Evolutionary conservation across 2,329 filamentous ascomycete species (phyloP), one percentile per base, ranked within the genome.

Genomic region (Aspergillus amoenus): DNA sequence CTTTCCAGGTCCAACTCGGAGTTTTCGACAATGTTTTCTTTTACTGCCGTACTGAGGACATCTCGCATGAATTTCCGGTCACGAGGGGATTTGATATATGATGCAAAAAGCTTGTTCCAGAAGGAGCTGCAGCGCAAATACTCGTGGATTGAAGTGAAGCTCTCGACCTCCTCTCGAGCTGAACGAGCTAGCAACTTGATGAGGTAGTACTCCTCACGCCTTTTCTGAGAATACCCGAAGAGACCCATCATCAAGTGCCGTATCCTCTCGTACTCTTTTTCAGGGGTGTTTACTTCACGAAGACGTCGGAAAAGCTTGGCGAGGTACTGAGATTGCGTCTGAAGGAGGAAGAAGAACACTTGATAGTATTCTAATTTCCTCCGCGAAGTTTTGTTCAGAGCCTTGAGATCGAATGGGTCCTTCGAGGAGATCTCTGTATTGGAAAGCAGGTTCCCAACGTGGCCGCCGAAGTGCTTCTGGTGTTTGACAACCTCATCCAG

Each of bases 301-400:
- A 97, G 78, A 43, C 88, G 85, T 71, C 87, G 88, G 81, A 97
- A 97, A 1, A 97, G 82, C 12, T 93, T 85, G 27, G 93, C 91
- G 42, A 99, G 84, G 69, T 99, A 99, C 62, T 96, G 91, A 3
- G 94, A 91, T 67, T 99, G 95, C 0, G 94, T 99, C 72, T 99
- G 94, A 4, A 99, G 84, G 60, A 93, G 88, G 80, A 99, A 97
- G 79, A 99, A 99, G 13, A 99, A 84, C 70, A 97, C 92, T 73
- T 99, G 95, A 72, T 99, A 99, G 22, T 91, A 91, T 66, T 97
- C 93, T 1, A 99, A 84, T 81, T 97, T 99, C 76, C 90, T 91
- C 62, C 94, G 84, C 1, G 94, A 97, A 67, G 90, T 91, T 78
- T 97, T 97, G 81, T 99, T 99, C 66, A 99, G 82, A 0, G 95